These are phyloP conservation scores for Fusarium continuum DNA, from an alignment of 2,329 filamentous ascomycete species.

Conservation along the genomic window DNA sequence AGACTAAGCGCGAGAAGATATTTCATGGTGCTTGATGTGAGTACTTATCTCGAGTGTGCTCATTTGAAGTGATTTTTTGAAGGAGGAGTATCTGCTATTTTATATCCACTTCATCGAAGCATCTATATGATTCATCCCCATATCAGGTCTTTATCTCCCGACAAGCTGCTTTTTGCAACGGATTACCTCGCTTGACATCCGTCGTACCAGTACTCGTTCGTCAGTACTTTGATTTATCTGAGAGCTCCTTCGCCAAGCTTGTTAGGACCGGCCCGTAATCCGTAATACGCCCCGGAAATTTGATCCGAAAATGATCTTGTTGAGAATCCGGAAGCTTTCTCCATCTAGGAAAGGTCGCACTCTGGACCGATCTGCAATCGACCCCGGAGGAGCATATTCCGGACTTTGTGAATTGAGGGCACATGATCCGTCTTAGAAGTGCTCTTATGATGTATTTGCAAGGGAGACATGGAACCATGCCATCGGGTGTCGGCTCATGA, in stretches of 20 bases:
- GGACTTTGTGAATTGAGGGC: background rate
- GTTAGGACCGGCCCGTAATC: conserved; percentile 7
- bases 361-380: conserved; percentile 1
- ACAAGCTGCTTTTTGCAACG: background rate
- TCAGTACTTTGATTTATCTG: background rate
- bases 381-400: conserved; percentile 17
- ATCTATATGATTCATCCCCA: background rate
- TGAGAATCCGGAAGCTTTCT: background rate
- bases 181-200: background rate
- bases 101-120: background rate
- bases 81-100: background rate
- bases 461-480: background rate
- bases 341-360: background rate
- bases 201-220: background rate
- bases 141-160: background rate
- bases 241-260: background rate
- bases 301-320: background rate
- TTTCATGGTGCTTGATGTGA: conserved; percentile 27
- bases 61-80: conserved; percentile 1
- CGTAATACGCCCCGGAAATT: background rate
- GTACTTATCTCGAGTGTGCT: conserved; percentile 9
- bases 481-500: background rate
- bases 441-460: background rate
- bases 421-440: conserved; percentile 11
- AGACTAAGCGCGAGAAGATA: conserved; percentile 25